Evolutionary conservation across 768 basidiomycete species (phyloP), one percentile per base, ranked within the genome.

Genomic region (Termitomyces sp.): DNA sequence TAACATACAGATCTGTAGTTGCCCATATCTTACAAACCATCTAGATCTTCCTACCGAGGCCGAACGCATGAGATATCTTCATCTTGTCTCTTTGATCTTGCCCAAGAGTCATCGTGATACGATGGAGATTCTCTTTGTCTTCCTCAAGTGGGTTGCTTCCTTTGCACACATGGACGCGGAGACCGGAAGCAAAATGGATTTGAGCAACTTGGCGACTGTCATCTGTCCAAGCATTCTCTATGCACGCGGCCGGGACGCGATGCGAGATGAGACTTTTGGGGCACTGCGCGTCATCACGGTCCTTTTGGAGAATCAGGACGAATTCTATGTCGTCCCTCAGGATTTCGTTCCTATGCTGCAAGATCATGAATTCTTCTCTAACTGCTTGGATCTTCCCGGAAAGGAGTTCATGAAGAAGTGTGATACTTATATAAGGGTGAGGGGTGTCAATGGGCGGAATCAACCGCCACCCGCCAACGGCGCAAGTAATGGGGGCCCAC

Each of bases 141-240:
- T 99, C 79, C 82, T 99, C 66, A 97, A 98, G 76, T 99, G 97
- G 97, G 97, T 99, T 12, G 96, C 96, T 11, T 97, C 95, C 2
- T 99, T 99, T 73, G 94, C 97, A 53, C 96, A 99, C 75, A 87
- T 96, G 79, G 96, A 98, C 69, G 94, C 95, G 67, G 92, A 93
- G 70, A 98, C 96, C 0, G 96, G 96, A 45, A 96, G 92, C 77
- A 96, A 96, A 78, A 99, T 99, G 97, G 97, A 99, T 74, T 79
- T 98, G 51, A 83, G 83, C 18, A 99, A 99, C 73, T 83, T 99
- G 66, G 94, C 97, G 39, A 98, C 94, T 9, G 96, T 98, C 75
- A 96, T 98, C 66, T 90, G 91, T 69, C 97, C 97, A n/a, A 98
- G 94, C 69, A 98, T 99, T 64, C 85, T 99, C 42, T 97, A 96